Conservation (phyloP, 768 basidiomycete genomes). For the Trametes villosa region DNA sequence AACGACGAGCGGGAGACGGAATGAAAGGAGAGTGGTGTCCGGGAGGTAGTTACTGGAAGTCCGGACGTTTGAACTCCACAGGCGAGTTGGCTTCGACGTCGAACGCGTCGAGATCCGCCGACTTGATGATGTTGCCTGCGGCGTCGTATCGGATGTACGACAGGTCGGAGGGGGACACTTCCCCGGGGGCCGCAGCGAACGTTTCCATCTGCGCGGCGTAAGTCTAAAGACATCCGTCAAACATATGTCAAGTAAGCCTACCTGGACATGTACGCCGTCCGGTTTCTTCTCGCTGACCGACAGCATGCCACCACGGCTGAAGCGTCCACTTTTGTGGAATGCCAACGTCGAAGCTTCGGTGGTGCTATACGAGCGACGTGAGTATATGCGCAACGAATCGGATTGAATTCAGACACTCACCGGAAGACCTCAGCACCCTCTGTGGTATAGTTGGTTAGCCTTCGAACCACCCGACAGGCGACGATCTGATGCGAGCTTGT, state of each 20-base stretch:
- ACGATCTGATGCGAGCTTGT: slow-evolving; percentile 54
- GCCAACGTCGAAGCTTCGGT: slow-evolving; percentile 57
- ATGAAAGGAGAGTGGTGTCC: not conserved
- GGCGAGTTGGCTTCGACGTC: slow-evolving; percentile 66
- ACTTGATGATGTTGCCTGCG: slow-evolving; percentile 47
- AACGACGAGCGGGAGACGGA: not conserved
- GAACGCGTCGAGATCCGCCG: slow-evolving; percentile 38
- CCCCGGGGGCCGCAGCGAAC: slow-evolving; percentile 40
- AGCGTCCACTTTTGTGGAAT: slow-evolving; percentile 55
- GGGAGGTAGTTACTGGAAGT: slow-evolving; percentile 3
- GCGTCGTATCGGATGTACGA: slow-evolving; percentile 58
- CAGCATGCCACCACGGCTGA: slow-evolving; percentile 30
- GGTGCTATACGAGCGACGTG: slow-evolving; percentile 40
- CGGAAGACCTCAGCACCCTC: slow-evolving; percentile 53
- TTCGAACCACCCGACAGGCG: slow-evolving; percentile 63
- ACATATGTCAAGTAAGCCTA: slow-evolving; percentile 4
- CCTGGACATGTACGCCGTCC: slow-evolving; percentile 66
- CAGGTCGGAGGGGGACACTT: slow-evolving; percentile 22
- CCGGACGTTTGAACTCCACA: slow-evolving; percentile 65
- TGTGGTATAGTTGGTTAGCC: slow-evolving; percentile 60
- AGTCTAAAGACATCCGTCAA: not conserved
- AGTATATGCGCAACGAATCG: slow-evolving; percentile 42
- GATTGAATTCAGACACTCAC: slow-evolving; percentile 42
- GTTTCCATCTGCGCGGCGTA: slow-evolving; percentile 60
- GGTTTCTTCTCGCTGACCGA: slow-evolving; percentile 39